A percentile compares a stretch with the other conserved stretches of the same genome.
Conservation (phyloP, 2,329 filamentous ascomycete genomes). For the Aspergillus alliaceus region DNA sequence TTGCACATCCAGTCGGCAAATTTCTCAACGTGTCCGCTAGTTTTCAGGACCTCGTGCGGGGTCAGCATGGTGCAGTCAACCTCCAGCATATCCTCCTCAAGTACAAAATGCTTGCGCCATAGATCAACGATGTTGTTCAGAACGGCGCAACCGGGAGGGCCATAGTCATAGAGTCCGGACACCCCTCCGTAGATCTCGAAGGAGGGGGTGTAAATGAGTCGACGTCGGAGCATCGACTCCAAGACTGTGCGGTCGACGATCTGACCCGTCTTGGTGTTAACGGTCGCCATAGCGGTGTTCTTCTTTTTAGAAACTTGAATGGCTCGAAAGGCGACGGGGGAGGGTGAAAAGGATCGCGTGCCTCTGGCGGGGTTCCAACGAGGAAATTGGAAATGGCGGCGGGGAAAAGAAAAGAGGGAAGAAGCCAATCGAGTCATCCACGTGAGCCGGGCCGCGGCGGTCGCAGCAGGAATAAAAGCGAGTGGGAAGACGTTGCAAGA, state of each 20-base stretch:
- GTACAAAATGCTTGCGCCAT: constrained; percentile 91
- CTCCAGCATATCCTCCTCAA: constrained; percentile 94
- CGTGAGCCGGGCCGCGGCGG: constrained; percentile 15
- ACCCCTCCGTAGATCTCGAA: constrained; percentile 96
- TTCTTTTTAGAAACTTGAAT: constrained; percentile 32
- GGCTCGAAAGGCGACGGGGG: constrained; percentile 32
- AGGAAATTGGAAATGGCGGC: constrained; percentile 24
- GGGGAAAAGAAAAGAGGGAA: constrained; percentile 36
- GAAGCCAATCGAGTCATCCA: constrained; percentile 42
- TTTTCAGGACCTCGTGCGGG: constrained; percentile 90
- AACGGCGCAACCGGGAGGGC: constrained; percentile 81
- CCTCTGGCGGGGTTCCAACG: constrained; percentile 24
- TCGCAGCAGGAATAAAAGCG: constrained; percentile 9
- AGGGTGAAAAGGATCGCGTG: constrained; percentile 41
- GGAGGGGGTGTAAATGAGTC: constrained; percentile 90
- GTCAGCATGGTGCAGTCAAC: constrained; percentile 93
- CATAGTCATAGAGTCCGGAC: constrained; percentile 88
- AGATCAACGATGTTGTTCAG: constrained; percentile 84
- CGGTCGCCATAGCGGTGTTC: constrained; percentile 54
- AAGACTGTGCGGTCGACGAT: constrained; percentile 79
- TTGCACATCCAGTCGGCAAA: constrained; percentile 99
- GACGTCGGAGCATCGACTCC: constrained; percentile 81
- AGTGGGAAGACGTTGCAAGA: background rate
- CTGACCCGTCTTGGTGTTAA: constrained; percentile 84
- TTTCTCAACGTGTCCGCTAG: constrained; percentile 93